phyloP scores from a whole-genome alignment of 352 stramenopile genomes.

The Pythium volutum region DNA sequence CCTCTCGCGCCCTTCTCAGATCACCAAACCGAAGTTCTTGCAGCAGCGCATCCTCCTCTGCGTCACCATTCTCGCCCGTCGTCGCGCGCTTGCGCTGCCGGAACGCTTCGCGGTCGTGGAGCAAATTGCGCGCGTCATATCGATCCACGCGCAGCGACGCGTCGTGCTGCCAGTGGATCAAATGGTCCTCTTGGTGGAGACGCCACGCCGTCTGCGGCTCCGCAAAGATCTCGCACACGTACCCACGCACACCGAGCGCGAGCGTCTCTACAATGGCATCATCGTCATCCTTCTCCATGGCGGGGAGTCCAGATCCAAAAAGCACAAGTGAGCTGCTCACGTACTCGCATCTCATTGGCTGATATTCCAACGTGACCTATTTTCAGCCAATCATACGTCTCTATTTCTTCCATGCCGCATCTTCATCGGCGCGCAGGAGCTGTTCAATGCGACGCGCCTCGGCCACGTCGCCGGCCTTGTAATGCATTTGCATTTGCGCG shows the following conservation, averaged over 20 bases:
- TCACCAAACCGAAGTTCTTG: constrained; percentile 15
- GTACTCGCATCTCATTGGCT: neutral
- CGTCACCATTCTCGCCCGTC: neutral
- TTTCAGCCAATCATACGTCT: constrained; percentile 1
- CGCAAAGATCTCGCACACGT: constrained; percentile 50
- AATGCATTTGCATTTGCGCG: constrained; percentile 88
- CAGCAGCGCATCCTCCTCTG: neutral
- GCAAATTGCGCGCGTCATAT: constrained; percentile 61
- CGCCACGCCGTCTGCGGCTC: constrained; percentile 42
- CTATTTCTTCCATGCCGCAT: constrained; percentile 7
- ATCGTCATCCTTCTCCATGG: neutral
- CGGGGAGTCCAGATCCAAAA: neutral
- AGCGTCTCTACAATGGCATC: constrained; percentile 14
- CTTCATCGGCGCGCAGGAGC: constrained; percentile 37
- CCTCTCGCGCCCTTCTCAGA: neutral
- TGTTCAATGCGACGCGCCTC: constrained; percentile 85
- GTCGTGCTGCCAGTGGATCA: constrained; percentile 49
- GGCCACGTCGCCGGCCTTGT: constrained; percentile 85
- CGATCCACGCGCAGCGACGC: constrained; percentile 46
- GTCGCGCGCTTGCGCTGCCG: constrained; percentile 31
- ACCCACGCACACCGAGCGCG: constrained; percentile 44
- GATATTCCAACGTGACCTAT: neutral
- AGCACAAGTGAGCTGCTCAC: neutral
- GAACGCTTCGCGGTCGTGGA: constrained; percentile 48
- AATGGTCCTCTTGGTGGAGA: constrained; percentile 50